phyloP scores from a whole-genome alignment of 306 rosid species.

The Pueraria montana region DNA sequence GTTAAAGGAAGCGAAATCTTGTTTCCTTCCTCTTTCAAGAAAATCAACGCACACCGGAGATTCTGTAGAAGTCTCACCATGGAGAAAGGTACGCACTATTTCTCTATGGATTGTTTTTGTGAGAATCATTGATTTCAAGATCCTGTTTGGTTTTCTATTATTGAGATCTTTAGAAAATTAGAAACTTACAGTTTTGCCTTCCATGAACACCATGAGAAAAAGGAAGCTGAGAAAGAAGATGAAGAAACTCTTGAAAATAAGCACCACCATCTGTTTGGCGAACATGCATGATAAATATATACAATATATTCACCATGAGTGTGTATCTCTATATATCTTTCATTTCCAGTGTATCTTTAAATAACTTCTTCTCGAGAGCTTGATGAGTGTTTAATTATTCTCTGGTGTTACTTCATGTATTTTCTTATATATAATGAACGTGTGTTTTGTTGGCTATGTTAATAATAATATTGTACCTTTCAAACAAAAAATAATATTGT shows the following conservation, averaged over 20 bases:
- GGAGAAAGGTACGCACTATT: no score
- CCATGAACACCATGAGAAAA: slow-evolving; percentile 83
- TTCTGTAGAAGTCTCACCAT: no score
- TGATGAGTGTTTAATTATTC: slow-evolving; percentile 30
- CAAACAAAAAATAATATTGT: slow-evolving; percentile 9
- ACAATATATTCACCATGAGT: not conserved
- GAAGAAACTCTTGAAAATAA: slow-evolving; percentile 74
- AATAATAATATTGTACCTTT: not conserved
- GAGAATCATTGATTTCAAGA: no score
- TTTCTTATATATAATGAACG: not conserved
- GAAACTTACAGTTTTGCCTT: slow-evolving; percentile 77
- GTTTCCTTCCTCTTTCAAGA: no score
- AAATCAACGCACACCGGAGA: no score
- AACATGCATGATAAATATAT: not conserved
- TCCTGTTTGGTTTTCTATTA: no score
- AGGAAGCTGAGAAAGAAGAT: slow-evolving; percentile 68
- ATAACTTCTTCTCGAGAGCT: slow-evolving; percentile 39
- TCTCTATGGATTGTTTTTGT: no score
- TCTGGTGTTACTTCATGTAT: slow-evolving; percentile 16
- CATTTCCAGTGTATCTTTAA: not conserved
- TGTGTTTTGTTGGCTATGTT: not conserved
- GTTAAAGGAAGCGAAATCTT: no score
- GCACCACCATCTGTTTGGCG: slow-evolving; percentile 71
- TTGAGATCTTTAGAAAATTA: no score
- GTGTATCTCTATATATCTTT: not conserved